These are phyloP conservation scores for Tricholoma furcatifolium DNA, from an alignment of 768 basidiomycete species.

Conservation along the genomic window DNA sequence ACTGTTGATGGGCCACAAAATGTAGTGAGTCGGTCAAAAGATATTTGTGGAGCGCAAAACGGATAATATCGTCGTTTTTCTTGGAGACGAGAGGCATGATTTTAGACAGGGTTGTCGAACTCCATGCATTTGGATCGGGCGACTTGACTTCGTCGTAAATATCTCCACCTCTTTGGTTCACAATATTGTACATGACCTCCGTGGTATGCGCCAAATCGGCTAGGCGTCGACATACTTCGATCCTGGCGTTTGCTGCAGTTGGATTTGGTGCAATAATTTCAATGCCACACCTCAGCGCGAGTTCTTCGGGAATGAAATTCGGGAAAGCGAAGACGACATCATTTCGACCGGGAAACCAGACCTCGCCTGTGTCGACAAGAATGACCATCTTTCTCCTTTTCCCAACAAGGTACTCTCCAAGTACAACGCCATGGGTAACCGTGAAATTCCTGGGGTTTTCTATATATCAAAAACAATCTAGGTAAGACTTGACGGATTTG, in stretches of 20 bases:
- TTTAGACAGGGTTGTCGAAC: conserved; percentile 49
- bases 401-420: conserved; percentile 26
- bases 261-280: conserved; percentile 24
- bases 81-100: conserved; percentile 45
- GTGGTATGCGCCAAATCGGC: conserved; percentile 49
- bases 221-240: conserved; percentile 60
- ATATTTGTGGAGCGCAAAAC: conserved; percentile 60
- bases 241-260: conserved; percentile 54
- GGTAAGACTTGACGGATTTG: conserved; percentile 12
- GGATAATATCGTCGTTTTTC: conserved; percentile 30
- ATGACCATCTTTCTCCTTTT: conserved; percentile 17
- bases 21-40: conserved; percentile 53
- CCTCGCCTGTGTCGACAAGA: conserved; percentile 50
- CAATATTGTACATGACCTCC: conserved; percentile 36
- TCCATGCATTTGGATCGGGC: conserved; percentile 50
- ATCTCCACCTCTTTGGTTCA: conserved; percentile 27
- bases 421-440: conserved; percentile 31
- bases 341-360: conserved; percentile 44
- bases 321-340: conserved; percentile 67
- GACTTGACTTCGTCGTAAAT: conserved; percentile 48
- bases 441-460: conserved; percentile 30
- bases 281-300: conserved; percentile 48
- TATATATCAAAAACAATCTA: conserved; percentile 3
- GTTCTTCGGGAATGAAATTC: conserved; percentile 43
- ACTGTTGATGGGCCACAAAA: conserved; percentile 52